Evolutionary conservation across 192 early-diverging fungal genomes (phyloP), one percentile per base, ranked within the genome.

Genomic region (Backusella luteola): DNA sequence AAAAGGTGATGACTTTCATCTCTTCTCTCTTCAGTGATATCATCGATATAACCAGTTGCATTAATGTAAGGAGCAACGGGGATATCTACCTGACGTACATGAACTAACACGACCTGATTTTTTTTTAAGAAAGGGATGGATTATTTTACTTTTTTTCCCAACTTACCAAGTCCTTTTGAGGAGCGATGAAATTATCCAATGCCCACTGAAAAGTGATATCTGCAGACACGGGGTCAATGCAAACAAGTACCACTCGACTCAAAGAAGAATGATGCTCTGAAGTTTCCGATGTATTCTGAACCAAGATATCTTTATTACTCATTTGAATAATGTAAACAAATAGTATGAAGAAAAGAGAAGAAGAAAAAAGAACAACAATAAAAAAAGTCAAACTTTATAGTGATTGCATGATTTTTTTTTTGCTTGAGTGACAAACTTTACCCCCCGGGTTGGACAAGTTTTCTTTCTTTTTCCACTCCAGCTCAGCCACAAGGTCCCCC

Each of bases 1-100:
- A 81, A 46, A 19, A 81, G 12, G 3, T 36, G 52, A 67, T 81
- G 80, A 14, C 80, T 81, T 41, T 74, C 80, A 26, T 81, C 80
- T 68, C 80, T 69, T 21, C 70, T 73, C 23, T 74, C 56, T 39
- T 77, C 76, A 14, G 52, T 41, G 9, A 78, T 39, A 34, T 78
- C 74, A 8, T 78, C 68, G 0, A 75, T 52, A 63, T 75, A 75
- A 7, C 68, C 73, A 23, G 80, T 71, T 0, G 73, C 41, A 19
- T 74, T 75, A 3, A 77, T 75, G 46, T 81, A 81, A 19, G 80
- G 80, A 6, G 76, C 63, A 26, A 70, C 68, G 1, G 77, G 73
- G 11, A 75, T 63, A 49, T 81, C 80, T 3, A 77, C 56, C 21
- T 63, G 73, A 26, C 80, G 76, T 9, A 81, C 76, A 36, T 81